Percentiles rank a stretch among this genome's conserved stretches.
Conservation (phyloP, 164 flowering plant genomes). For the Houttuynia cordata region DNA sequence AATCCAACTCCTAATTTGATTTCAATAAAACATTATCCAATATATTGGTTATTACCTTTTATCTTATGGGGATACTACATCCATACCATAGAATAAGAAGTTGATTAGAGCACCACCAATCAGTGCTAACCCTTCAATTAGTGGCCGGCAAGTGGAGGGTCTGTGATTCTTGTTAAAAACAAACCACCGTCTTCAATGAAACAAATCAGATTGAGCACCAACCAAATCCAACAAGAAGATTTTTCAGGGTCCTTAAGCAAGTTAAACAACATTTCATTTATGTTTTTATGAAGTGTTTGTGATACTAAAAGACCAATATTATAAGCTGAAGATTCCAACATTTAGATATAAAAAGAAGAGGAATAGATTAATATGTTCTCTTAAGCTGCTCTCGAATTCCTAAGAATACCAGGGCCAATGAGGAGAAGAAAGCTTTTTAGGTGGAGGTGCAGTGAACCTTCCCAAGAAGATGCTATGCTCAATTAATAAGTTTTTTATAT, state of each 20-base stretch:
- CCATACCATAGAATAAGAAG: too few species aligned
- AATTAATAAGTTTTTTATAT: too few species aligned
- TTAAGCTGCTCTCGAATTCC: too few species aligned
- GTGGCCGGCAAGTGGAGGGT: not conserved
- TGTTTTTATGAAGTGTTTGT: too few species aligned
- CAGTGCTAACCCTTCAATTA: not conserved
- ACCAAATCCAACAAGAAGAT: not conserved
- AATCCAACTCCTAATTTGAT: too few species aligned
- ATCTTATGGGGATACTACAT: too few species aligned
- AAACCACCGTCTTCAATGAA: not conserved
- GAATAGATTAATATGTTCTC: too few species aligned
- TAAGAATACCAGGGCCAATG: not conserved
- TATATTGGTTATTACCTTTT: too few species aligned
- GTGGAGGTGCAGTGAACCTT: not conserved
- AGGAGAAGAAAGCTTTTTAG: not conserved
- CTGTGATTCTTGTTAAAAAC: not conserved
- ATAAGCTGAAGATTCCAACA: not conserved
- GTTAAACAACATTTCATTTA: not conserved
- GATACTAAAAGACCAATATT: not conserved
- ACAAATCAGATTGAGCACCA: not conserved
- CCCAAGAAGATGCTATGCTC: not conserved
- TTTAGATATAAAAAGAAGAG: too few species aligned
- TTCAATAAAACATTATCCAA: too few species aligned
- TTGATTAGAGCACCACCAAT: not conserved
- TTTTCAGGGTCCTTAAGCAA: not conserved